Conservation (phyloP, 140 eudicot genomes). For the Anethum foeniculum region DNA sequence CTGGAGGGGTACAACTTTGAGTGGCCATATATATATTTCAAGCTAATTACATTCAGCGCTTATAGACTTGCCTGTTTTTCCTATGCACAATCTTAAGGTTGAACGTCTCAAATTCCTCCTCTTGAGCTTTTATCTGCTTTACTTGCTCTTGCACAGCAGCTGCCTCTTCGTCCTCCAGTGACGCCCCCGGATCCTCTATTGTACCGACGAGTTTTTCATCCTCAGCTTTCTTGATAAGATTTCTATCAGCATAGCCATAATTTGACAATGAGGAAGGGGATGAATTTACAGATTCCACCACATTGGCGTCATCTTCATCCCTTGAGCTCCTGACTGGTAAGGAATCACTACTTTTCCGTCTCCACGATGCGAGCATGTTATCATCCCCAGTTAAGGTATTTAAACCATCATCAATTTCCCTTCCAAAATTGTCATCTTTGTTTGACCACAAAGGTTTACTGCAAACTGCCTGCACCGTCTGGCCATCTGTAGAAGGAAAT, state of each 20-base stretch:
- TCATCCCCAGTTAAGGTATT: constrained; percentile 23
- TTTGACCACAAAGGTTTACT: constrained; percentile 51
- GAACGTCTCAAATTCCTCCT: constrained; percentile 94
- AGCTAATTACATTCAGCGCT: not conserved
- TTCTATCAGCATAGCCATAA: constrained; percentile 51
- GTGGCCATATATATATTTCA: not conserved
- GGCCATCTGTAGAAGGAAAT: constrained; percentile 76
- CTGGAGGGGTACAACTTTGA: not conserved
- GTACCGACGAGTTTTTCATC: constrained; percentile 27
- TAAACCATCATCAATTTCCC: constrained; percentile 25
- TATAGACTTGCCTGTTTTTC: constrained; percentile 77
- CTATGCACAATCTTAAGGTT: constrained; percentile 88
- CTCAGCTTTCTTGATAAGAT: constrained; percentile 38
- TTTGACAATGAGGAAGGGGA: constrained; percentile 73
- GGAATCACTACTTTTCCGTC: constrained; percentile 61
- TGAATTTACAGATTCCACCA: constrained; percentile 50
- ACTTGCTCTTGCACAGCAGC: constrained; percentile 99
- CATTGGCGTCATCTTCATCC: constrained; percentile 51
- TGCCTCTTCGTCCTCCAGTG: constrained; percentile 95
- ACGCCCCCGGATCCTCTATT: constrained; percentile 60
- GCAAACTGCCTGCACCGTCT: constrained; percentile 26
- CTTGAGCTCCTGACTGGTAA: constrained; percentile 65
- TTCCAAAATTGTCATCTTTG: constrained; percentile 27
- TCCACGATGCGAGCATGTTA: constrained; percentile 64
- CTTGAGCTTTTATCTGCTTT: constrained; percentile 91